phyloP scores from a whole-genome alignment of 2,329 filamentous ascomycete genomes.

The Penicillium sp. region DNA sequence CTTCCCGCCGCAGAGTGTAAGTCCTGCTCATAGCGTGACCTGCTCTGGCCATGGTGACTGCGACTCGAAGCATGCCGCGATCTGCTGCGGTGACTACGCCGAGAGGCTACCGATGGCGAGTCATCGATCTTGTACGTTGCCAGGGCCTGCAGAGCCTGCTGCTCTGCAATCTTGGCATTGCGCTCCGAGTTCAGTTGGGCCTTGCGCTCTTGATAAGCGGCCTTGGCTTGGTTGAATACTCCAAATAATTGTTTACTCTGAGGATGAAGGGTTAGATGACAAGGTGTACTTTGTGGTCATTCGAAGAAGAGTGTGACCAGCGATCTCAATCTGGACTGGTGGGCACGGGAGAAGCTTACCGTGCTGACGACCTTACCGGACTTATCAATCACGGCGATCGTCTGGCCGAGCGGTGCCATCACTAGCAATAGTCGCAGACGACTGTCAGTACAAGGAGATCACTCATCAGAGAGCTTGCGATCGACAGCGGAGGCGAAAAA shows the following conservation, averaged over 20 bases:
- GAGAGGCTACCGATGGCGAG: slow-evolving; percentile 48
- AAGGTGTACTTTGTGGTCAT: background rate
- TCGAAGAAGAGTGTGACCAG: background rate
- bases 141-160: slow-evolving; percentile 62
- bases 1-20: slow-evolving; percentile 30
- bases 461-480: slow-evolving; percentile 22
- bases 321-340: slow-evolving; percentile 27
- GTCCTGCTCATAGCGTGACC: slow-evolving; percentile 38
- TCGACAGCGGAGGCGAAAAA: slow-evolving; percentile 15
- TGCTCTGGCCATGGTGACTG: slow-evolving; percentile 29
- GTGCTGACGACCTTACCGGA: slow-evolving; percentile 90
- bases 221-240: slow-evolving; percentile 90
- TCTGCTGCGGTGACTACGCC: slow-evolving; percentile 41
- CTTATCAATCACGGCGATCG: slow-evolving; percentile 86
- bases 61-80: slow-evolving; percentile 38
- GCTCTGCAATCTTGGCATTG: slow-evolving; percentile 61
- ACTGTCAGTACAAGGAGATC: slow-evolving; percentile 18
- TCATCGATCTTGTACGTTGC: slow-evolving; percentile 56
- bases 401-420: slow-evolving; percentile 59
- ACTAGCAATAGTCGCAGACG: slow-evolving; percentile 20
- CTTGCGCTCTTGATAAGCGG: slow-evolving; percentile 85
- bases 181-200: slow-evolving; percentile 75
- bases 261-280: background rate
- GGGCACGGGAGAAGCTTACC: slow-evolving; percentile 55
- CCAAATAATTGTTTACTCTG: slow-evolving; percentile 88